Conservation (phyloP, 2,329 filamentous ascomycete species). For the Fusarium illudens region DNA sequence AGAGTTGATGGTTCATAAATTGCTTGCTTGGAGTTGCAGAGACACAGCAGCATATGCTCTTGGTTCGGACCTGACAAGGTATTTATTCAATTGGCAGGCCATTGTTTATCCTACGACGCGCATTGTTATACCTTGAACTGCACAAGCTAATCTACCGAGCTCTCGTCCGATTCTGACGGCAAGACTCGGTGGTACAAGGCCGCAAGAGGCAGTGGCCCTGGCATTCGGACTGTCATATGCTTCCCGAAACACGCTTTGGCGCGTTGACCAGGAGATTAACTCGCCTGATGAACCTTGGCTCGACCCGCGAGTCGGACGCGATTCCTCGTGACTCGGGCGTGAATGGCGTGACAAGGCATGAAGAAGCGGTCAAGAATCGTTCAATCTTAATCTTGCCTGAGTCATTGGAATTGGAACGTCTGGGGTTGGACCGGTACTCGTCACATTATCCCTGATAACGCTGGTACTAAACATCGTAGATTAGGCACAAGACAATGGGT, state of each 20-base stretch:
- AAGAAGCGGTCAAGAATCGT: slow-evolving; percentile 12
- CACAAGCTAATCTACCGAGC: neutral
- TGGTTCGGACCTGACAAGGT: neutral
- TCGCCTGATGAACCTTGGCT: slow-evolving; percentile 12
- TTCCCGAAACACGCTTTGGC: slow-evolving; percentile 20
- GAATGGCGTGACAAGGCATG: slow-evolving; percentile 22
- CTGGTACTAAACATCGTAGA: neutral
- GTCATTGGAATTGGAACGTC: neutral
- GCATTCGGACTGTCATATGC: slow-evolving; percentile 4
- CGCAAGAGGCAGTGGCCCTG: neutral
- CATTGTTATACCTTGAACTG: neutral
- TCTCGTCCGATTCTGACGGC: slow-evolving; percentile 18
- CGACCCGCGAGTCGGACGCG: slow-evolving; percentile 27
- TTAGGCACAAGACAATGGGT: neutral
- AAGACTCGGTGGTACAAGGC: neutral
- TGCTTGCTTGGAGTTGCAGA: neutral
- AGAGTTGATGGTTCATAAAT: neutral
- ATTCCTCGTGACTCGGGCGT: slow-evolving; percentile 31
- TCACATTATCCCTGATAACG: neutral
- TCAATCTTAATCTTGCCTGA: neutral
- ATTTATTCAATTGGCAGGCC: neutral
- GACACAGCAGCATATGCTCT: neutral
- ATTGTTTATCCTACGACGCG: slow-evolving; percentile 3
- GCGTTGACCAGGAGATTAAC: neutral
- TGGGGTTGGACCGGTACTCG: neutral